Percentiles rank a stretch among this genome's conserved stretches.
These are phyloP conservation scores for Kazachstania martiniae DNA, from an alignment of 805 yeast species.

Conservation along the genomic window DNA sequence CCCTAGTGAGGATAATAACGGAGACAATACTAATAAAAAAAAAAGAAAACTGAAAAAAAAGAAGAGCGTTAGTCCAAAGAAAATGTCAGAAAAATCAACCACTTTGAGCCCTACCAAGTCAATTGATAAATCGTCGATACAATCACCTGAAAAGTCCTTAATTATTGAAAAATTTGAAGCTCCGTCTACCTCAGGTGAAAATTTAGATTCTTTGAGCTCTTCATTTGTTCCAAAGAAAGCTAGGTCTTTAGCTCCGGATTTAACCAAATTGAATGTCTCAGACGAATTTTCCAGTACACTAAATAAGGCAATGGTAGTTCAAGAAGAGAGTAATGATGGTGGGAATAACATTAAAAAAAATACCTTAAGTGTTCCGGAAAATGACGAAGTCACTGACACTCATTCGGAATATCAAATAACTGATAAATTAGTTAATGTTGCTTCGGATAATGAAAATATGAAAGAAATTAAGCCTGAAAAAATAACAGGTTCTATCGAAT, in stretches of 20 bases:
- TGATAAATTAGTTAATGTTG: no score
- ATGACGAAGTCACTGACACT: no score
- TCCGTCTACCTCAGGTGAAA: conserved; percentile 10
- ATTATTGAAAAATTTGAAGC: conserved; percentile 19
- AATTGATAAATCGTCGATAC: conserved; percentile 6
- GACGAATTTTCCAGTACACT: conserved; percentile 28
- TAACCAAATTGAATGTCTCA: conserved; percentile 22
- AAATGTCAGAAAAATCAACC: conserved; percentile 1
- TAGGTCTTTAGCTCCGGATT: conserved; percentile 19
- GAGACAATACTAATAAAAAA: conserved; percentile 1
- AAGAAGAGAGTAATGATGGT: not conserved
- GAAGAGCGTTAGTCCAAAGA: not conserved
- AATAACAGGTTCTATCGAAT: no score
- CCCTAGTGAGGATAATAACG: conserved; percentile 1
- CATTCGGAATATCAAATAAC: no score
- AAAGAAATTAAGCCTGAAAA: no score
- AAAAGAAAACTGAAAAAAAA: not conserved
- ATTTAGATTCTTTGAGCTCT: no score
- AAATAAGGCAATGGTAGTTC: conserved; percentile 1
- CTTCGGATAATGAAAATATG: no score
- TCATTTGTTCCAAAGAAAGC: conserved; percentile 5
- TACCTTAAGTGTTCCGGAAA: not conserved
- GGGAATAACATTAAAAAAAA: not conserved
- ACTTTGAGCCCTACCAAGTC: conserved; percentile 9
- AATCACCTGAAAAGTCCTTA: conserved; percentile 16